Evolutionary conservation across 305 asterid genomes (phyloP).

Genomic region (Solanum hybrid): DNA sequence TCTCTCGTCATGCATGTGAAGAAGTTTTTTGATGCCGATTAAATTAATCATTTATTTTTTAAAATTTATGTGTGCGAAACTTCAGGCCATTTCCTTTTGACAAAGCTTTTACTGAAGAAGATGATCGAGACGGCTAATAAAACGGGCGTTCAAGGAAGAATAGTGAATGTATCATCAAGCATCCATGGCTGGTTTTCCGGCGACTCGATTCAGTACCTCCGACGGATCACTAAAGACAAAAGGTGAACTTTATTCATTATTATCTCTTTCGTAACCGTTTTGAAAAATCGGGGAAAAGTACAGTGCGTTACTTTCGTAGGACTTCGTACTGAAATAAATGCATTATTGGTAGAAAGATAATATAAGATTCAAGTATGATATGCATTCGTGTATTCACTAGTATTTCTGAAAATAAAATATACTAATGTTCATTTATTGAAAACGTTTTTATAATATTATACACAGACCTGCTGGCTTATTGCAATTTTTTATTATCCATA

Average conservation of each 20-base stretch:
- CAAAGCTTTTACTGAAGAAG: slow-evolving; percentile 62
- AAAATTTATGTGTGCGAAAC: neutral
- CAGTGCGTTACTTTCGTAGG: neutral
- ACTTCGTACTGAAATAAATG: slow-evolving; percentile 23
- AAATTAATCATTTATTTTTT: neutral
- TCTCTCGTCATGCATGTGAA: neutral
- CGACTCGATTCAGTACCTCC: slow-evolving; percentile 48
- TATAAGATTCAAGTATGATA: neutral
- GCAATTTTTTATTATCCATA: neutral
- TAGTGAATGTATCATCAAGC: slow-evolving; percentile 81
- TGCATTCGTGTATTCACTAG: neutral
- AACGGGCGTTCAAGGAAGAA: slow-evolving; percentile 69
- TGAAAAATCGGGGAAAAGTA: neutral
- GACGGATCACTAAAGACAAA: slow-evolving; percentile 46
- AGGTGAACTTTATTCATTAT: slow-evolving; percentile 28
- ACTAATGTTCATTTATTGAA: neutral
- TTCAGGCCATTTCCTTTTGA: slow-evolving; percentile 72
- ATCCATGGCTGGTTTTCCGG: slow-evolving; percentile 89
- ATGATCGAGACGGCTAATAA: slow-evolving; percentile 52
- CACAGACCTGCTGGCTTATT: neutral
- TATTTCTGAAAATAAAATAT: neutral
- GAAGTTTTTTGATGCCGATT: neutral
- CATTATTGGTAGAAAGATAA: neutral
- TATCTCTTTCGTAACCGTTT: neutral
- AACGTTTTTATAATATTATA: neutral